These are phyloP conservation scores for Fusarium nygamai DNA, from an alignment of 2,329 filamentous ascomycete genomes.

Conservation along the genomic window DNA sequence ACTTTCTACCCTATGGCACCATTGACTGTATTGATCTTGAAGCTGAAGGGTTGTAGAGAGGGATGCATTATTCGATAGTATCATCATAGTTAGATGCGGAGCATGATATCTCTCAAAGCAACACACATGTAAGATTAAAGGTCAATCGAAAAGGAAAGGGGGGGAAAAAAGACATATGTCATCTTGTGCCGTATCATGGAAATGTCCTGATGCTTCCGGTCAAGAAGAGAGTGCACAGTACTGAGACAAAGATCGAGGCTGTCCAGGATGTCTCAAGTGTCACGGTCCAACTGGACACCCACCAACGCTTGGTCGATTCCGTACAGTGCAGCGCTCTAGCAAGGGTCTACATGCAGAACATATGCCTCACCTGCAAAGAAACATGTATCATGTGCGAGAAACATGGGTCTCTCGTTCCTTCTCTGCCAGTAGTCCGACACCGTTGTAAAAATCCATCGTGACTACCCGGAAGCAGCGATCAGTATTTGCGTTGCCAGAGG, in stretches of 20 bases:
- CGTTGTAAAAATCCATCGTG: not conserved
- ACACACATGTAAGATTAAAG: not conserved
- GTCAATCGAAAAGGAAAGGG: not conserved
- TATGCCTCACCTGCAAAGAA: not conserved
- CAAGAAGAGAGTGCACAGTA: not conserved
- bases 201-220: not conserved
- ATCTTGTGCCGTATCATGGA: not conserved
- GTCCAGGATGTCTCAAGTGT: slow-evolving; percentile 4
- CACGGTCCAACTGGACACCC: slow-evolving; percentile 3
- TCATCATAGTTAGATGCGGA: not conserved
- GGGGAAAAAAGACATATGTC: not conserved
- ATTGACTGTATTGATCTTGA: not conserved
- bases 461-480: slow-evolving; percentile 16
- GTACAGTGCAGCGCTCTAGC: slow-evolving; percentile 14
- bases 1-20: not conserved
- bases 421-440: not conserved
- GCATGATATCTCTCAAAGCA: not conserved
- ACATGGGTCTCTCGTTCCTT: not conserved
- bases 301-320: not conserved
- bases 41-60: slow-evolving; percentile 13
- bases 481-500: not conserved
- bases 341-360: slow-evolving; percentile 2
- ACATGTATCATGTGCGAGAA: slow-evolving; percentile 11
- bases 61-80: slow-evolving; percentile 10
- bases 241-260: slow-evolving; percentile 17